A percentile compares a stretch with the other conserved stretches of the same genome.
phyloP scores from a whole-genome alignment of 352 stramenopile genomes.

The Phytophthora tentaculata region DNA sequence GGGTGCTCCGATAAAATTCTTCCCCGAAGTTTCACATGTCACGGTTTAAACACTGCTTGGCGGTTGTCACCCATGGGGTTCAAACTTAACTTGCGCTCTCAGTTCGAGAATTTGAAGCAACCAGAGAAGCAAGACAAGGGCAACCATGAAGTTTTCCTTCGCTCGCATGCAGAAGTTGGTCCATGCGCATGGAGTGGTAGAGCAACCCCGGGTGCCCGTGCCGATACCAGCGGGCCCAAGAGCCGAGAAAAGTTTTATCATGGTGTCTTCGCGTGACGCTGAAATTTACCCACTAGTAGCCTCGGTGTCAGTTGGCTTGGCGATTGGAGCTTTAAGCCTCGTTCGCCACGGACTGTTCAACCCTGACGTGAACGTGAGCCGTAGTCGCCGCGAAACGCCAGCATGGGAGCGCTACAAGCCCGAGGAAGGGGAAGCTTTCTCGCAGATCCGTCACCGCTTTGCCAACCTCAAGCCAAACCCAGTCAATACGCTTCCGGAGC shows the following conservation, averaged over 20 bases:
- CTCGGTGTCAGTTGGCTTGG: conserved; percentile 29
- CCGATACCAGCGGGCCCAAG: conserved; percentile 25
- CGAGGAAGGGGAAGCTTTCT: conserved; percentile 34
- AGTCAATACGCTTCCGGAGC: conserved; percentile 32
- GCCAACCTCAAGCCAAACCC: conserved; percentile 41
- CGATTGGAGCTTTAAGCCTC: conserved; percentile 31
- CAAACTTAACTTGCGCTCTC: too few species aligned
- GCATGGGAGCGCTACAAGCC: neutral
- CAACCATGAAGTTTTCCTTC: conserved; percentile 19
- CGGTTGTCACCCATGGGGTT: too few species aligned
- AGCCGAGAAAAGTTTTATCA: conserved; percentile 24
- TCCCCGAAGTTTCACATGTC: too few species aligned
- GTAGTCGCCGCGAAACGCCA: conserved; percentile 36
- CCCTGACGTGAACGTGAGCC: conserved; percentile 39
- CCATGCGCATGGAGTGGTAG: conserved; percentile 14
- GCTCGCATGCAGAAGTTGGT: conserved; percentile 24
- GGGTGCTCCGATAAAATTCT: too few species aligned
- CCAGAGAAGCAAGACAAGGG: too few species aligned
- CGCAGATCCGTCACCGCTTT: conserved; percentile 32
- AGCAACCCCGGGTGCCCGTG: conserved; percentile 31
- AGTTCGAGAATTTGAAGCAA: too few species aligned
- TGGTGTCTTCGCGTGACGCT: conserved; percentile 35
- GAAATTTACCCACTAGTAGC: conserved; percentile 44
- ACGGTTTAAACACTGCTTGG: too few species aligned
- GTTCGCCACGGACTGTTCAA: conserved; percentile 31